These are phyloP conservation scores for Monascus ruber DNA, from an alignment of 2,329 filamentous ascomycete species.

Conservation along the genomic window DNA sequence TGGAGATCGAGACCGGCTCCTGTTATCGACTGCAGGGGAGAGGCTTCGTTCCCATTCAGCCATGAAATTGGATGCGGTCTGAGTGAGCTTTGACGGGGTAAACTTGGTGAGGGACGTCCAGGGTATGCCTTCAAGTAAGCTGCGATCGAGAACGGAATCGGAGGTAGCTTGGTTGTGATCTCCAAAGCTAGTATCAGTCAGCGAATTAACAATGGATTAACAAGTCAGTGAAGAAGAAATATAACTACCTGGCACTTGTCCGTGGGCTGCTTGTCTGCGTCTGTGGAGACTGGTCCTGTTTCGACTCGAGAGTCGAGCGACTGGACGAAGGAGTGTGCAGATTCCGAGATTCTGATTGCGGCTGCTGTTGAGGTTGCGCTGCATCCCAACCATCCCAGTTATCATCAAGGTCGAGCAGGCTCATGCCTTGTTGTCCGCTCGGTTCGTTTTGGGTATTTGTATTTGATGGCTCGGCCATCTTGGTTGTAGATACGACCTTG, in stretches of 20 bases:
- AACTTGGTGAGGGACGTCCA: conserved; percentile 63
- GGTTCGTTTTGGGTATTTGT: conserved; percentile 21
- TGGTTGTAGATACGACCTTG: conserved; percentile 5
- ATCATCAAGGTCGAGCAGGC: conserved; percentile 37
- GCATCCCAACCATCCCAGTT: conserved; percentile 48
- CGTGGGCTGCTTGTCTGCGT: conserved; percentile 39
- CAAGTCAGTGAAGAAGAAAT: background rate
- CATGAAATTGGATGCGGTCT: conserved; percentile 75
- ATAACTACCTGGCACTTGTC: conserved; percentile 42
- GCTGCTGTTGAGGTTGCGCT: conserved; percentile 24
- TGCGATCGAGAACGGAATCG: conserved; percentile 14
- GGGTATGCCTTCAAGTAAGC: conserved; percentile 35
- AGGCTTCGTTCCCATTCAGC: conserved; percentile 82
- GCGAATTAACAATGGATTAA: conserved; percentile 12
- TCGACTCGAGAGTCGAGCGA: conserved; percentile 41
- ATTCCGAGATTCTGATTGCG: background rate
- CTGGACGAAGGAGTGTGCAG: conserved; percentile 32
- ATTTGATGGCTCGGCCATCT: conserved; percentile 6
- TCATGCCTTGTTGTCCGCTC: conserved; percentile 26
- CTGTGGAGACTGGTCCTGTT: conserved; percentile 33
- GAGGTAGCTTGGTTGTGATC: conserved; percentile 21
- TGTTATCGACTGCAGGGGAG: conserved; percentile 37
- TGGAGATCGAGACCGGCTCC: conserved; percentile 9
- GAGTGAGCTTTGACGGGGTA: conserved; percentile 64
- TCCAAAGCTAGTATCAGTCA: conserved; percentile 24